phyloP scores from a whole-genome alignment of 2,329 filamentous ascomycete genomes.

The Cladosporium colombiae region DNA sequence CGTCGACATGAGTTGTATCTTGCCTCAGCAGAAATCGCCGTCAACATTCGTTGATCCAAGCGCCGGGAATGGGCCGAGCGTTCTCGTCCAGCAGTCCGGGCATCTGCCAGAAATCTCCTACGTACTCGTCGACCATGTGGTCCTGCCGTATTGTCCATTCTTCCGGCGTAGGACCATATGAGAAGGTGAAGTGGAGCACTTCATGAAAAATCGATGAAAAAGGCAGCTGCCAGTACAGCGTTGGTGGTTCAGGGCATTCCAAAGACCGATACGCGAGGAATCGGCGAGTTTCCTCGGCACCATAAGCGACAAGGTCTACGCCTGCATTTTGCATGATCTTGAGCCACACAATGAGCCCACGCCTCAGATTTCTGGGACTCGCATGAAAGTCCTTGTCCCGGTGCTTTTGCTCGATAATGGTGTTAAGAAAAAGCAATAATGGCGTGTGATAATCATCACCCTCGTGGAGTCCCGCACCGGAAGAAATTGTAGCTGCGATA shows the following conservation, averaged over 20 bases:
- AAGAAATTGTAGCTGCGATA: neutral
- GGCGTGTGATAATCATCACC: neutral
- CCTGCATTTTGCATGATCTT: neutral
- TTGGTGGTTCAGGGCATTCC: neutral
- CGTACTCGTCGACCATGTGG: neutral
- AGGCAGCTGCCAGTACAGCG: neutral
- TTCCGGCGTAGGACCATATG: neutral
- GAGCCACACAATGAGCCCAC: neutral
- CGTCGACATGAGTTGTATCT: too few relatives aligned
- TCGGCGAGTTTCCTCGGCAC: neutral
- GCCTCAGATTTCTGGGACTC: neutral
- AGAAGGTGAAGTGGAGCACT: neutral
- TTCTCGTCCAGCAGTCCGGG: neutral
- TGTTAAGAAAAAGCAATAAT: neutral
- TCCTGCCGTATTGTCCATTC: neutral
- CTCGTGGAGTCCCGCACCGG: neutral
- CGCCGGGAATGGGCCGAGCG: neutral
- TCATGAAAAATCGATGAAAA: too few relatives aligned
- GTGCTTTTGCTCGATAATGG: fast-evolving
- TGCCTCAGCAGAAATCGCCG: too few relatives aligned
- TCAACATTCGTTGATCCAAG: neutral
- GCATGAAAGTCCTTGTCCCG: fast-evolving
- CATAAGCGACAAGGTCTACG: neutral
- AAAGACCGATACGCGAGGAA: neutral
- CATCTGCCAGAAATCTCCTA: neutral